Percentiles rank a stretch among this genome's conserved stretches.
phyloP scores from a whole-genome alignment of 331 rosid genomes.

The Stylosanthes scabra region DNA sequence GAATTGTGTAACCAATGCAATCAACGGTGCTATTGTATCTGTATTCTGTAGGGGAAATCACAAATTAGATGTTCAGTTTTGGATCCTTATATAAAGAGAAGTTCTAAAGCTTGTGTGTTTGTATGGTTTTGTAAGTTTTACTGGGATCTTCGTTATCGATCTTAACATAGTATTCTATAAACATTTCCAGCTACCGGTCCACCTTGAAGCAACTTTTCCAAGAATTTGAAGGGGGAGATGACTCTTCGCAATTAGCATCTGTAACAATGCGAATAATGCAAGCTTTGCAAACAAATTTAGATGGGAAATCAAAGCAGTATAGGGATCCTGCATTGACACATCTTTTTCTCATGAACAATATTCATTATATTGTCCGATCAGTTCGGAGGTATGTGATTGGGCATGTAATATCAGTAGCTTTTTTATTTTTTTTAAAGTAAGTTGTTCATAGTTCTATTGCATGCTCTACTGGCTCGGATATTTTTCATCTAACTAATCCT shows the following conservation, averaged over 20 bases:
- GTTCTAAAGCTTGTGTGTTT: neutral
- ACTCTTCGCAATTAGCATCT: constrained; percentile 81
- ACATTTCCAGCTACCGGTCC: constrained; percentile 80
- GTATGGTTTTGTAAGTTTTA: neutral
- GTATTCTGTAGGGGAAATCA: no score
- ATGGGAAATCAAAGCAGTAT: constrained; percentile 94
- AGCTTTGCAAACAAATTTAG: constrained; percentile 97
- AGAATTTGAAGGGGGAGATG: constrained; percentile 81
- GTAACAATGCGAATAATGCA: constrained; percentile 98
- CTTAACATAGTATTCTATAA: constrained; percentile 17
- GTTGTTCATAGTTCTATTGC: constrained; percentile 28
- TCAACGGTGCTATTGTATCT: no score
- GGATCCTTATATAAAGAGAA: no score
- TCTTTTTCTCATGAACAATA: constrained; percentile 97
- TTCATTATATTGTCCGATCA: constrained; percentile 97
- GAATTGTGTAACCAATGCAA: neutral
- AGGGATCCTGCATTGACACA: constrained; percentile 84
- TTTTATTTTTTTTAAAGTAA: neutral
- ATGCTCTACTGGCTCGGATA: constrained; percentile 15
- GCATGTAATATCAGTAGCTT: neutral
- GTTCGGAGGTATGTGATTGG: constrained; percentile 77
- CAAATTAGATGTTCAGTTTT: no score
- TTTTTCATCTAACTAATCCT: constrained; percentile 20
- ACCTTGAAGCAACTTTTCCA: constrained; percentile 97
- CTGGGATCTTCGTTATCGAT: constrained; percentile 3